A percentile compares a stretch with the other conserved stretches of the same genome.
Conservation (phyloP, 179 eudicot genomes). For the Beta lomatogona region DNA sequence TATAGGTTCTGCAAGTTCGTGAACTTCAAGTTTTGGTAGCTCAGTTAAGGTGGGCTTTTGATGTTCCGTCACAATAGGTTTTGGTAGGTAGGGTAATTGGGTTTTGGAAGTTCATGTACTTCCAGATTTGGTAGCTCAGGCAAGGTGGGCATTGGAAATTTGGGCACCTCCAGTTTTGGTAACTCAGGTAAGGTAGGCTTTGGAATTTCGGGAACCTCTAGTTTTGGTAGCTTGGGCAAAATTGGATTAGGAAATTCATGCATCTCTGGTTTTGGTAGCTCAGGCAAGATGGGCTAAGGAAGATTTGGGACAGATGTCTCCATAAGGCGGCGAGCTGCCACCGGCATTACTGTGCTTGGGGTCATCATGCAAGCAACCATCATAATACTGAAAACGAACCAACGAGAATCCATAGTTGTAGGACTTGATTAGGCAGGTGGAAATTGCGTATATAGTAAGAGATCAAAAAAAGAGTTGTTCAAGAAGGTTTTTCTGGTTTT, state of each 20-base stretch:
- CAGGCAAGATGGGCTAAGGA: conserved; percentile 11
- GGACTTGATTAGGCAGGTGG: background rate
- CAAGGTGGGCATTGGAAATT: conserved; percentile 7
- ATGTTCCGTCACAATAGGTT: conserved; percentile 12
- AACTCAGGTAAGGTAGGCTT: conserved; percentile 10
- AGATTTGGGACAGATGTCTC: conserved; percentile 34
- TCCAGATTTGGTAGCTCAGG: conserved; percentile 16
- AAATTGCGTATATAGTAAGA: too few species aligned
- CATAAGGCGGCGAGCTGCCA: conserved; percentile 32
- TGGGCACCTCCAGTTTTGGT: background rate
- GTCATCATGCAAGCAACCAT: conserved; percentile 16
- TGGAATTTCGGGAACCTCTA: conserved; percentile 14
- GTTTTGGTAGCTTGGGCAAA: conserved; percentile 23
- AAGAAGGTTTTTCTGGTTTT: background rate
- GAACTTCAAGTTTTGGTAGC: conserved; percentile 1
- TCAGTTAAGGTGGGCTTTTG: conserved; percentile 25
- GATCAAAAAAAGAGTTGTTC: background rate
- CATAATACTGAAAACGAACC: background rate
- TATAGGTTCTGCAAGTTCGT: conserved; percentile 5
- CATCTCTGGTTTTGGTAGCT: conserved; percentile 18
- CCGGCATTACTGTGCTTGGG: background rate
- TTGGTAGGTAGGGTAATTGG: conserved; percentile 2
- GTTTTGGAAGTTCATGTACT: conserved; percentile 22
- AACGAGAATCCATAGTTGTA: conserved; percentile 29
- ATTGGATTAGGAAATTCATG: conserved; percentile 3